Conservation (phyloP, 176 grass and related monocot genomes). For the Oryza glaberrima region DNA sequence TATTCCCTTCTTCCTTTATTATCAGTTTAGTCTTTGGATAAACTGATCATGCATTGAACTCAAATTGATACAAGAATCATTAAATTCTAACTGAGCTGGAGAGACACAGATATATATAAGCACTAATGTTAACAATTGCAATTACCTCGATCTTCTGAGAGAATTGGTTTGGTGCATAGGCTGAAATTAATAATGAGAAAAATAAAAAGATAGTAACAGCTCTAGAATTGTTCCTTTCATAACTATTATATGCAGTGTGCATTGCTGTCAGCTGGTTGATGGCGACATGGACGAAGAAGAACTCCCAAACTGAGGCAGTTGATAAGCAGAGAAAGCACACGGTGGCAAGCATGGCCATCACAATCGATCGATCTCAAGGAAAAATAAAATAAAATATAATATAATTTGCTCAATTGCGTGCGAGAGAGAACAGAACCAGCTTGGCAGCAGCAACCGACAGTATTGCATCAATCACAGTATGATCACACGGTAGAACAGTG, state of each 20-base stretch:
- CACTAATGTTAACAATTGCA: neutral
- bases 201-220: conserved; percentile 17
- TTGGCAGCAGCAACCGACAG: conserved; percentile 32
- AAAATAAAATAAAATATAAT: neutral
- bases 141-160: neutral
- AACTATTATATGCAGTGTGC: neutral
- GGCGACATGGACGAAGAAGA: conserved; percentile 27
- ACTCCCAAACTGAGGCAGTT: conserved; percentile 2
- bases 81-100: neutral
- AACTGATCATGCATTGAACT: neutral
- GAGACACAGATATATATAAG: neutral
- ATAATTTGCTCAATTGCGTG: neutral
- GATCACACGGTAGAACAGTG: neutral
- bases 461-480: neutral
- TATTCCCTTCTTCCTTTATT: neutral
- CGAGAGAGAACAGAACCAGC: neutral
- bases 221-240: conserved; percentile 34
- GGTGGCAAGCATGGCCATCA: conserved; percentile 17
- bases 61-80: neutral
- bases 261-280: conserved; percentile 31
- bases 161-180: neutral
- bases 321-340: neutral
- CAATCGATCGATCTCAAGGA: neutral
- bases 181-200: neutral
- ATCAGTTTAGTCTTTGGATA: neutral